phyloP scores from a whole-genome alignment of 2,329 filamentous ascomycete genomes.

The Cladophialophora bantiana region DNA sequence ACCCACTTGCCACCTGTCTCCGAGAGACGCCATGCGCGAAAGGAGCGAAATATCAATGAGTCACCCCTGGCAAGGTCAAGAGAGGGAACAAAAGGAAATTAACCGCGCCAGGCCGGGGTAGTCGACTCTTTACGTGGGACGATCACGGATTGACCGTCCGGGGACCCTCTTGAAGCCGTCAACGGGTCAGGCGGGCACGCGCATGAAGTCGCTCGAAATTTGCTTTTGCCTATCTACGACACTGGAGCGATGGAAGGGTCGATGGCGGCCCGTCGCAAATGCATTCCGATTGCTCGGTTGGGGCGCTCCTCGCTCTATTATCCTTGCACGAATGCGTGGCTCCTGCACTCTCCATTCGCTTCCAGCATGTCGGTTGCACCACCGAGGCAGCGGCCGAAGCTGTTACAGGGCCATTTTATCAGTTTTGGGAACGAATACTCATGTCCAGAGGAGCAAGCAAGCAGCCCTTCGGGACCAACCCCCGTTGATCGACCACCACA shows the following conservation, averaged over 20 bases:
- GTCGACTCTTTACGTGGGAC: conserved; percentile 13
- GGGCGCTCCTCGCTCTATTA: conserved; percentile 11
- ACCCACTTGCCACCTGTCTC: not conserved
- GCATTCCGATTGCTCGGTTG: conserved; percentile 32
- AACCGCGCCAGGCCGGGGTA: conserved; percentile 2
- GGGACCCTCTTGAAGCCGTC: not conserved
- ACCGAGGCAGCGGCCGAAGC: conserved; percentile 24
- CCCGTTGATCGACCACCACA: conserved; percentile 8
- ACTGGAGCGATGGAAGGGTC: conserved; percentile 14
- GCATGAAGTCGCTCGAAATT: conserved; percentile 5
- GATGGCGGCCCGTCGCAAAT: conserved; percentile 29
- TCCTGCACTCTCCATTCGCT: conserved; percentile 26
- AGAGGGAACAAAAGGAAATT: conserved; percentile 5
- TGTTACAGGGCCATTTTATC: conserved; percentile 15
- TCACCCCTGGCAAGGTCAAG: conserved; percentile 1
- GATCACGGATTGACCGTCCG: not conserved
- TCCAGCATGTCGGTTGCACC: conserved; percentile 26
- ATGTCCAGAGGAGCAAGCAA: not conserved
- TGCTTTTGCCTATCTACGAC: not conserved
- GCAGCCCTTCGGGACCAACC: conserved; percentile 5
- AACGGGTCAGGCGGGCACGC: conserved; percentile 22
- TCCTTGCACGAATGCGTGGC: conserved; percentile 11
- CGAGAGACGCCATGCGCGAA: not conserved
- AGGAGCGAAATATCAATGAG: not conserved
- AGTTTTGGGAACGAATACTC: not conserved